Evolutionary conservation across 768 basidiomycete genomes (phyloP).

Genomic region (Kondoa subrosea): DNA sequence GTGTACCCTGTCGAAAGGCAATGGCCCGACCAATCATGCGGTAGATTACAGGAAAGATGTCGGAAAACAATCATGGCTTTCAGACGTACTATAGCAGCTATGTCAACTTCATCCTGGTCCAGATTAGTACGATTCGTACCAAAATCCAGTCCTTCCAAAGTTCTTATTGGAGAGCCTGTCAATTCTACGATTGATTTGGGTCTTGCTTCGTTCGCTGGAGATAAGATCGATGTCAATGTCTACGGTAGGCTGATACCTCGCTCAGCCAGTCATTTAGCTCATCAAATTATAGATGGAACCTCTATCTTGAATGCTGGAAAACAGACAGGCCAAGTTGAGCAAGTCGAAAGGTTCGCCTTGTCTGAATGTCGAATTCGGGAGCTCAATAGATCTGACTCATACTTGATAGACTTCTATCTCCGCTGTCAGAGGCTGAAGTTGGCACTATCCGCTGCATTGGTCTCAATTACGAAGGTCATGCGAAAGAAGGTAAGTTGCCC

Average conservation of each 20-base stretch:
- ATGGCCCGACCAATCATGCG: too few relatives aligned
- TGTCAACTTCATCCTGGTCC: background rate
- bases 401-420: background rate
- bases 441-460: slow-evolving; percentile 5
- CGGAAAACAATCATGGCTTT: background rate
- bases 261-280: background rate
- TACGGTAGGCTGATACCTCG: background rate
- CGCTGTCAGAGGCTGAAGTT: slow-evolving; percentile 1
- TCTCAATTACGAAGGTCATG: background rate
- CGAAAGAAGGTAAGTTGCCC: background rate
- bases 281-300: background rate
- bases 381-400: too few relatives aligned
- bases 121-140: background rate
- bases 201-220: background rate
- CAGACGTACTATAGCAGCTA: background rate
- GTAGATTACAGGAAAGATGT: background rate
- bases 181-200: slow-evolving; percentile 1
- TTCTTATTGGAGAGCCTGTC: slow-evolving; percentile 1
- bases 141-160: background rate
- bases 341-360: too few relatives aligned
- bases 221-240: background rate
- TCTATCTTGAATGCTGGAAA: slow-evolving; percentile 1
- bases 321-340: background rate
- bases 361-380: too few relatives aligned
- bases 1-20: background rate